These are phyloP conservation scores for Stenocarpella maydis DNA, from an alignment of 2,329 filamentous ascomycete species.

Conservation along the genomic window DNA sequence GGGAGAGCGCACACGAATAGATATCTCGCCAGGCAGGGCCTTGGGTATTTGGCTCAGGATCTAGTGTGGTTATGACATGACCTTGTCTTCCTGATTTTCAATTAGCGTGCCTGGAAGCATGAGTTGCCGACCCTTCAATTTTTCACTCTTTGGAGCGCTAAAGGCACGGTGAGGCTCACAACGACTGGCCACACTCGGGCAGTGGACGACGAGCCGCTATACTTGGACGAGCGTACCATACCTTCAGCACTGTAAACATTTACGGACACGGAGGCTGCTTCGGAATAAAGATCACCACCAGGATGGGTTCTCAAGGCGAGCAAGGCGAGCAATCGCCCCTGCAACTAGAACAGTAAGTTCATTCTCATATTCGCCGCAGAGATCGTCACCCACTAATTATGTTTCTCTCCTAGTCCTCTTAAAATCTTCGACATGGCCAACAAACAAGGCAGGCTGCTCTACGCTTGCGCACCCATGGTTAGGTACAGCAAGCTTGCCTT, in stretches of 20 bases:
- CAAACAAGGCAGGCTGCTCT: conserved; percentile 60
- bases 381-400: background rate
- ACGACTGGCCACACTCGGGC: background rate
- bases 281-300: background rate
- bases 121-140: background rate
- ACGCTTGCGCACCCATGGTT: conserved; percentile 73
- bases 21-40: background rate
- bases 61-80: background rate
- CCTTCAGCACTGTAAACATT: background rate
- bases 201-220: background rate
- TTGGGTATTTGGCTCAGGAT: background rate
- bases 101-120: background rate
- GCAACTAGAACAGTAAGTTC: conserved; percentile 16
- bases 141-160: background rate
- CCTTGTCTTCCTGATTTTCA: no score
- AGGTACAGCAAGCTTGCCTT: conserved; percentile 75
- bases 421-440: conserved; percentile 66
- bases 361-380: background rate
- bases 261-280: background rate
- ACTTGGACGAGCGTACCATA: background rate
- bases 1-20: background rate
- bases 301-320: background rate
- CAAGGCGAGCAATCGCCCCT: background rate
- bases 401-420: conserved; percentile 54
- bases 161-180: background rate